Evolutionary conservation across 257 asterid species (phyloP), one percentile per base, ranked within the genome.

Genomic region (Nemophila menziesii): DNA sequence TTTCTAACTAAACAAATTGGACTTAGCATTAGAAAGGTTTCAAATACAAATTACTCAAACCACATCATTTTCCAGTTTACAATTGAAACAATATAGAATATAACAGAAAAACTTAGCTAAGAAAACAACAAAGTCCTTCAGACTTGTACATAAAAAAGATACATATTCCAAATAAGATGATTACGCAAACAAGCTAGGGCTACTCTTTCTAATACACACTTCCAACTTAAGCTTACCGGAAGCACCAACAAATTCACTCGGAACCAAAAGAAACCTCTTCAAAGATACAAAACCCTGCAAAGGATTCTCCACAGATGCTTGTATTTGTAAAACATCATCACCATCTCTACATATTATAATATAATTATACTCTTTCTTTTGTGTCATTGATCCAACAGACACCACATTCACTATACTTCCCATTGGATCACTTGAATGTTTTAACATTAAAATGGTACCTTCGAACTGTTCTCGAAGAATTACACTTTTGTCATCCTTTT

Each of bases 261-360:
- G 92, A 44, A 85, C 69, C 22, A 75, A 13, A 51, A 85, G 73
- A 58, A 46, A 71, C 14, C 39, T 51, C 36, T 49, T 65, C 10
- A 41, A 24, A 48, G 72, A 72, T 15, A 19, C 40, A 14, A 37
- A 17, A 80, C 77, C 77, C 33, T 43, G 67, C 4, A 53, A 58
- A 19, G 65, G 33, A 49, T 50, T 46, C 20, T 71, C 80, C 10
- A 63, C 67, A 6, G 15, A 11, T 0, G 80, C 54, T 46, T 63
- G 54, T 24, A 85, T 47, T 19, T 34, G 62, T 14, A 80, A 22
- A 8, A 67, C 22, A 51, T 62, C 65, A 46, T 66, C 73, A 33
- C 67, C 82, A 13, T 19, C 54, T 44, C 22, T 57, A 13, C 66
- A 78, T 1, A 39, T 33, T 8, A 85, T 52, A 8, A 69, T 54